phyloP scores from a whole-genome alignment of 1,139 yeast species.

The Blastobotrys ciferrii region DNA sequence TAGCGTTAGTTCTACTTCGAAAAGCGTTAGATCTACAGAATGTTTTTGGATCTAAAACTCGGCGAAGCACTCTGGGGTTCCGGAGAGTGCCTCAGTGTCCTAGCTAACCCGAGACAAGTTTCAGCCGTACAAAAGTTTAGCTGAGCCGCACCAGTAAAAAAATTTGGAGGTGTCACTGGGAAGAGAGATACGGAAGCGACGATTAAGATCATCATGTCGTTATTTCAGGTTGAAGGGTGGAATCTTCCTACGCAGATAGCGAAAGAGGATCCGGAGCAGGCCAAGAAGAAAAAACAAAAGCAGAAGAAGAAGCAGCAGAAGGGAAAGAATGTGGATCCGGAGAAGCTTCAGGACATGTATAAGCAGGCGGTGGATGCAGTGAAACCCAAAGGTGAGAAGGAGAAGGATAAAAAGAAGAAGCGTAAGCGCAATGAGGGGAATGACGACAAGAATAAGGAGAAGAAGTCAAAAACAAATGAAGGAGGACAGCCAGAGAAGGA shows the following conservation, averaged over 20 bases:
- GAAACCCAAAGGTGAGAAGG: slow-evolving; percentile 11
- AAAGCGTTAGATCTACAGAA: no score
- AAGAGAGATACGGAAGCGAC: no score
- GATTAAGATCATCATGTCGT: slow-evolving; percentile 50
- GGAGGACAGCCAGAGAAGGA: neutral
- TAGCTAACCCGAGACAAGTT: no score
- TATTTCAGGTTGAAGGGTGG: slow-evolving; percentile 85
- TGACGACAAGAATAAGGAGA: slow-evolving; percentile 28
- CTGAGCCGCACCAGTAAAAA: neutral
- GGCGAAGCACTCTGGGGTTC: no score
- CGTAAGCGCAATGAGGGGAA: slow-evolving; percentile 22
- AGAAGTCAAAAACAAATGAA: slow-evolving; percentile 19
- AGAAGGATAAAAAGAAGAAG: slow-evolving; percentile 12
- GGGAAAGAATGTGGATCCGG: slow-evolving; percentile 18
- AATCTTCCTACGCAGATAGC: slow-evolving; percentile 57
- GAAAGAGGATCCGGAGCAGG: slow-evolving; percentile 24
- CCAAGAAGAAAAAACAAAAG: slow-evolving; percentile 20
- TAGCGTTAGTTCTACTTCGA: no score
- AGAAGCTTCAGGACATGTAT: slow-evolving; percentile 16
- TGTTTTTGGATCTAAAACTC: no score
- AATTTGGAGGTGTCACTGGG: no score
- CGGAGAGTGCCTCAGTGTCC: no score
- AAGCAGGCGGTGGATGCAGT: slow-evolving; percentile 9
- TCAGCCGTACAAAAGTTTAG: neutral
- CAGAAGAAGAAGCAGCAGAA: slow-evolving; percentile 20